These are phyloP conservation scores for Leccinum obscurum DNA, from an alignment of 768 basidiomycete genomes.

Conservation along the genomic window DNA sequence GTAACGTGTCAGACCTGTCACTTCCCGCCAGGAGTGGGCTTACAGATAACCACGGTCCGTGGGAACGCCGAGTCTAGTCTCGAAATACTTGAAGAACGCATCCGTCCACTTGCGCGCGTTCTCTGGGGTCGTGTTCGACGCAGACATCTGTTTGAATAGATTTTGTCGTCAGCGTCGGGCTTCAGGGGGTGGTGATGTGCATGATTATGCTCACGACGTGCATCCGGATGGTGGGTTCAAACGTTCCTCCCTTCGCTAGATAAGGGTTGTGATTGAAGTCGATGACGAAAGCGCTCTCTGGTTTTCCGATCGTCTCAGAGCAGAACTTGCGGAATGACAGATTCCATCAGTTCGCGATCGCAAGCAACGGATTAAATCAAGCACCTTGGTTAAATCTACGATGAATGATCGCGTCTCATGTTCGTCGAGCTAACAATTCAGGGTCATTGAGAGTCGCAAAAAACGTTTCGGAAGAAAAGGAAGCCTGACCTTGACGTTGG, in stretches of 20 bases:
- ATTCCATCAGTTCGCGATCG: background rate
- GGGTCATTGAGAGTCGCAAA: background rate
- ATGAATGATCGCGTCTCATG: constrained; percentile 2
- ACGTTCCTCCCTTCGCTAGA: constrained; percentile 55
- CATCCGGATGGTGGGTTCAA: constrained; percentile 62
- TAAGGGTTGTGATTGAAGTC: constrained; percentile 54
- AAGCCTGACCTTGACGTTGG: constrained; percentile 34
- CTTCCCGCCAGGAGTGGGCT: background rate
- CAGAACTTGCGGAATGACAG: constrained; percentile 27
- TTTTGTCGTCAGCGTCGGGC: background rate
- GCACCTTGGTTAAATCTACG: constrained; percentile 5
- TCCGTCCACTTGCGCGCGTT: constrained; percentile 55
- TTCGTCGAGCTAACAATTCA: constrained; percentile 5
- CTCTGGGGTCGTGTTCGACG: constrained; percentile 52
- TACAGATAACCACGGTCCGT: constrained; percentile 62
- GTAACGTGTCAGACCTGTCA: background rate
- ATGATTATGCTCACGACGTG: background rate
- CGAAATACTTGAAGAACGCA: constrained; percentile 52
- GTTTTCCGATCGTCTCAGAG: constrained; percentile 51
- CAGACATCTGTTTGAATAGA: constrained; percentile 42
- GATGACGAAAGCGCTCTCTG: constrained; percentile 51
- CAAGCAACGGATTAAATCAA: background rate
- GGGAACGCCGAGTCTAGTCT: constrained; percentile 47
- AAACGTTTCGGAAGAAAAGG: background rate
- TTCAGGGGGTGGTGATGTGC: background rate